phyloP scores from a whole-genome alignment of 2,329 filamentous ascomycete species.

The Fusarium tuaranense region DNA sequence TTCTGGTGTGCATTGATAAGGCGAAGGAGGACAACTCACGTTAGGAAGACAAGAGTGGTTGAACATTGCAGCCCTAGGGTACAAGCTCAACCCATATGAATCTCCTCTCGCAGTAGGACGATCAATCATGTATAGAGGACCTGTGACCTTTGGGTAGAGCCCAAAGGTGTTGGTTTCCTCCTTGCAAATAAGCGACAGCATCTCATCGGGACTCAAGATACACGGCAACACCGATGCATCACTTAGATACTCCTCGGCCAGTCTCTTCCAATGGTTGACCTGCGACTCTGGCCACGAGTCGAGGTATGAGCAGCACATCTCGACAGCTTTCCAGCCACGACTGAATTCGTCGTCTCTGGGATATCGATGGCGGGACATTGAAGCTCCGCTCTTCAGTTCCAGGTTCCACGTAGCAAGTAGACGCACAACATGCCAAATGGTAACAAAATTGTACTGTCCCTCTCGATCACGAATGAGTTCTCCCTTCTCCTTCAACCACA shows the following conservation, averaged over 20 bases:
- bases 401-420: conserved; percentile 41
- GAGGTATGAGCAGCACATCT: conserved; percentile 44
- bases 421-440: conserved; percentile 46
- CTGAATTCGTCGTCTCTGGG: conserved; percentile 34
- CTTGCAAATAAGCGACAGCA: conserved; percentile 43
- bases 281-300: conserved; percentile 45
- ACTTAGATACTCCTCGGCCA: conserved; percentile 40
- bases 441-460: conserved; percentile 43
- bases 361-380: background rate
- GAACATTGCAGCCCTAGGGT: conserved; percentile 45
- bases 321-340: conserved; percentile 42
- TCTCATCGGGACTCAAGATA: conserved; percentile 29
- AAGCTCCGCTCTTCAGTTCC: conserved; percentile 21
- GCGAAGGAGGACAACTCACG: conserved; percentile 23
- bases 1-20: rapidly evolving
- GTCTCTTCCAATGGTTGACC: conserved; percentile 40
- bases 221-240: conserved; percentile 29
- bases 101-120: conserved; percentile 34
- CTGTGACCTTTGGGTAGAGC: conserved; percentile 40
- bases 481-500: conserved; percentile 39
- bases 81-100: conserved; percentile 42
- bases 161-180: conserved; percentile 48
- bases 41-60: conserved; percentile 48
- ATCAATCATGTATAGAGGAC: conserved; percentile 28
- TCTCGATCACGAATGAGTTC: conserved; percentile 32